Percentiles rank a stretch among this genome's conserved stretches.
phyloP scores from a whole-genome alignment of 1,139 yeast genomes.

The Debaryomyces psychrophilus region DNA sequence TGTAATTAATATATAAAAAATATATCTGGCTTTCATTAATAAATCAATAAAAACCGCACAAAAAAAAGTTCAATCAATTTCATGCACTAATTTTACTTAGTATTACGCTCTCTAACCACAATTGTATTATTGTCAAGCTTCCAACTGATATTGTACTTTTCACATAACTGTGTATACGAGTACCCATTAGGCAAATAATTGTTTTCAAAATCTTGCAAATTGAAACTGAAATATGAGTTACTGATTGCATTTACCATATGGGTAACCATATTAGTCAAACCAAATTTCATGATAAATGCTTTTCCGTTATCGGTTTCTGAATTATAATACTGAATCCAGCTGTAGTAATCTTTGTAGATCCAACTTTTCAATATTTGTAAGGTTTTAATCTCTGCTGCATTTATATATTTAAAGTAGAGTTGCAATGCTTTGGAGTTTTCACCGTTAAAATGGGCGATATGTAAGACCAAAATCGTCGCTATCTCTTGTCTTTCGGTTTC shows the following conservation, averaged over 20 bases:
- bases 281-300: constrained; percentile 45
- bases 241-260: constrained; percentile 34
- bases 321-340: constrained; percentile 45
- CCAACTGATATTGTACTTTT: constrained; percentile 32
- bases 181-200: constrained; percentile 34
- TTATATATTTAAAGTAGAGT: constrained; percentile 32
- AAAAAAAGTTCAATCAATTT: background rate
- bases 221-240: constrained; percentile 40
- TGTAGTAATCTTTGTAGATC: constrained; percentile 40
- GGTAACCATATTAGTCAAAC: constrained; percentile 33
- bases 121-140: constrained; percentile 25
- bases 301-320: constrained; percentile 32
- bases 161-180: constrained; percentile 22
- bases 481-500: constrained; percentile 43
- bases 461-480: constrained; percentile 45
- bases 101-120: constrained; percentile 26
- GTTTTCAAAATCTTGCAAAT: constrained; percentile 23
- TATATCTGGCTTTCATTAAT: background rate
- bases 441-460: constrained; percentile 50
- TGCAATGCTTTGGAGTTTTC: constrained; percentile 39
- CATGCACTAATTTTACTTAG: constrained; percentile 10
- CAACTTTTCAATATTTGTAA: constrained; percentile 35
- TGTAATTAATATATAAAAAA: background rate
- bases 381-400: constrained; percentile 24
- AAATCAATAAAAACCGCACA: constrained; percentile 7